Evolutionary conservation across 2,329 filamentous ascomycete species (phyloP).

Genomic region (Calonectria leucothoes): DNA sequence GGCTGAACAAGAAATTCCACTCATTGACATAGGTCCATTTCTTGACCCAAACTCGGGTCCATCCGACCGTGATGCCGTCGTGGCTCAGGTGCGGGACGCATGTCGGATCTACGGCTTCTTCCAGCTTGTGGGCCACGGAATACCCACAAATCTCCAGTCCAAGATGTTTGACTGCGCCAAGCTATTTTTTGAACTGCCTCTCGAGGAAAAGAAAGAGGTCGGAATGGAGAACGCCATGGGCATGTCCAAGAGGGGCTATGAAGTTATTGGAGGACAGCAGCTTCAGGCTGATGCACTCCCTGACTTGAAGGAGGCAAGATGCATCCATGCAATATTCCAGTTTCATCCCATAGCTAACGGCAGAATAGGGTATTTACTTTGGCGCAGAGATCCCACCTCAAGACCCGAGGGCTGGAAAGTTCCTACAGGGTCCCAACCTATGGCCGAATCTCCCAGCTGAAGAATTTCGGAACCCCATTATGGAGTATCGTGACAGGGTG

Average conservation of each 20-base stretch:
- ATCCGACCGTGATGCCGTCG: not conserved
- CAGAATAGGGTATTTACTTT: not conserved
- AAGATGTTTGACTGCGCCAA: not conserved
- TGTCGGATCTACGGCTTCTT: not conserved
- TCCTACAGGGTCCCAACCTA: not conserved
- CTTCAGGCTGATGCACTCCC: not conserved
- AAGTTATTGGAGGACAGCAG: not conserved
- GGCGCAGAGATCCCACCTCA: not conserved
- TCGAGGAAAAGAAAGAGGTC: not conserved
- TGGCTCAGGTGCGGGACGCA: not conserved
- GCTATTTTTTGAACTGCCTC: not conserved
- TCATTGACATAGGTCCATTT: not conserved
- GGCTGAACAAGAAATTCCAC: not conserved
- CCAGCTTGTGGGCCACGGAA: not conserved
- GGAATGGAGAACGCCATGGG: not conserved
- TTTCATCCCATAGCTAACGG: not conserved
- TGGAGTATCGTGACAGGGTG: not conserved
- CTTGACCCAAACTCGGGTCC: not conserved
- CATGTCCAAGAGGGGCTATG: not conserved
- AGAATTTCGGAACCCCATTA: not conserved
- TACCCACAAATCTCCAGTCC: not conserved
- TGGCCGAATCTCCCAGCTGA: not conserved
- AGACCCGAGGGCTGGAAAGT: not conserved
- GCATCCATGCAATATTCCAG: not conserved
- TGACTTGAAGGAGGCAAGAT: not conserved